Evolutionary conservation across 208 protist genomes (phyloP), one percentile per base, ranked within the genome.

Genomic region (Leishmania major): DNA sequence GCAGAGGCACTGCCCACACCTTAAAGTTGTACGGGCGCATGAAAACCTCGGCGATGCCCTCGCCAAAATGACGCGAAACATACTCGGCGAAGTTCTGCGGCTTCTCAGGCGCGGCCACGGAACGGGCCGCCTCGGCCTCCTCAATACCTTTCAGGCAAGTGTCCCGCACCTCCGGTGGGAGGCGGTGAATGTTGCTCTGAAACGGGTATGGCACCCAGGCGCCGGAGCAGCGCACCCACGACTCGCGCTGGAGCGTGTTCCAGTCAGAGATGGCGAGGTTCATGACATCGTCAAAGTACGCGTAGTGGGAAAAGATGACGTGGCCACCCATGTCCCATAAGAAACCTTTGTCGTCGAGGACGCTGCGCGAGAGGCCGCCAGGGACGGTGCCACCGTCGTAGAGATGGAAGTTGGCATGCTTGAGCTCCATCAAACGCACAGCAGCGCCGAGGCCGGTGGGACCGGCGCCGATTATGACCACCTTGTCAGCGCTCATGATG

Each of bases 21-120:
- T 96, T 96, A 64, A 92, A 90, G 80, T 96, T 96, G 81, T 96
- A 96, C 49, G 93, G 93, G 45, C 84, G 82, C 93, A 96, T 94
- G 84, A 96, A 96, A 43, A 92, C 59, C 28, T 87, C 76, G 1
- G 89, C 84, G 60, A 96, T 93, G 19, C 88, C 91, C 49, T 89
- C 74, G 40, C 93, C 93, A 53, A 96, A 95, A 79, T 92, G 84
- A 70, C 83, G 79, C 22, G 81, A 70, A 73, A 96, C 87, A 74
- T 86, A 91, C 84, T 94, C 88, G 51, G 89, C 87, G 71, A 95
- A 94, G 40, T 84, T 80, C 76, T 87, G 72, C 37, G 77, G 75
- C 60, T 82, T 75, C 35, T 45, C 43, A 57, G 86, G 76, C 40
- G 69, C 31, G 19, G 28, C 25, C 7, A n/a, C 37, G 15, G 71